A percentile compares a stretch with the other conserved stretches of the same genome.
phyloP scores from a whole-genome alignment of 805 yeast species.

The Saccharomycopsis selenospora region DNA sequence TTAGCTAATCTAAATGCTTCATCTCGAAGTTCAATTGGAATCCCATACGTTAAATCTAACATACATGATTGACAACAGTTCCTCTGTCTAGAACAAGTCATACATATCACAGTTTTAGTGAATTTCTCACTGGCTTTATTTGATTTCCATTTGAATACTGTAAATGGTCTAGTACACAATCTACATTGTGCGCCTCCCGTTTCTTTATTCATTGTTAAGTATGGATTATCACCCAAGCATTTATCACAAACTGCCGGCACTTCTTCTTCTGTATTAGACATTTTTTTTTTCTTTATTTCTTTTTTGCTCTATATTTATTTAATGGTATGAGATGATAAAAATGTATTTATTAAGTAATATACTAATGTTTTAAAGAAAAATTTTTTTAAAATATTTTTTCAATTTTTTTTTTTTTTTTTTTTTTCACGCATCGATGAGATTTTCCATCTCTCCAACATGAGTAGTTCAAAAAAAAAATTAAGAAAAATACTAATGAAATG shows the following conservation, averaged over 20 bases:
- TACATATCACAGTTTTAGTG: slow-evolving; percentile 65
- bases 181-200: slow-evolving; percentile 74
- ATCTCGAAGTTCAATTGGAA: slow-evolving; percentile 75
- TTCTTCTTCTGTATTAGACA: slow-evolving; percentile 22
- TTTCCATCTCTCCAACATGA: too few species aligned
- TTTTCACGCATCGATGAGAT: too few species aligned
- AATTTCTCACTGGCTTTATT: slow-evolving; percentile 36
- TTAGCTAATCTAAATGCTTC: slow-evolving; percentile 72
- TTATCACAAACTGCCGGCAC: slow-evolving; percentile 63
- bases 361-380: too few species aligned
- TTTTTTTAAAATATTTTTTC: too few species aligned
- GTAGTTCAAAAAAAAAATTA: too few species aligned
- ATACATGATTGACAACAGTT: slow-evolving; percentile 88
- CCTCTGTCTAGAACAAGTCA: slow-evolving; percentile 68
- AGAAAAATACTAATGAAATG: too few species aligned
- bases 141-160: slow-evolving; percentile 69
- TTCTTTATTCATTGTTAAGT: slow-evolving; percentile 66
- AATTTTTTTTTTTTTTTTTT: too few species aligned
- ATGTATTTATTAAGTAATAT: too few species aligned
- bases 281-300: too few species aligned
- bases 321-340: too few species aligned
- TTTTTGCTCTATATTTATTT: too few species aligned
- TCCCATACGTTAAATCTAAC: slow-evolving; percentile 71
- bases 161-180: slow-evolving; percentile 78
- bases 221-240: slow-evolving; percentile 62